Base-by-base conservation (phyloP, 2,329 filamentous ascomycete genomes). In the Aspergillus sp. region DNA sequence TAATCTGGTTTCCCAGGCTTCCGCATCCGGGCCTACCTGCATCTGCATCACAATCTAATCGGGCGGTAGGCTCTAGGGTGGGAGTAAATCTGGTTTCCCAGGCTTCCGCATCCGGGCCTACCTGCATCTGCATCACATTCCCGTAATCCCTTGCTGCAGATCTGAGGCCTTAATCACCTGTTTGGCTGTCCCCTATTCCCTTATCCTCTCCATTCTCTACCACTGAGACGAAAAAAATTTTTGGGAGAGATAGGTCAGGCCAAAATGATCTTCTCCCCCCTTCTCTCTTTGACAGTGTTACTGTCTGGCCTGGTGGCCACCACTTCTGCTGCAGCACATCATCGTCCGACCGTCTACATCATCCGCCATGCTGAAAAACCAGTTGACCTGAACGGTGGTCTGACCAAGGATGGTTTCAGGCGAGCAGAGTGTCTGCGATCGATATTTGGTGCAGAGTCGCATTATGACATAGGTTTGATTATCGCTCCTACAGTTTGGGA, bases 311-410 rank as follows among this genome's bases (percentile, higher is more conserved):
- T 46, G 4, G 26, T 46, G 4, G 26, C 38, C 43, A 13, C 42
- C 6, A 44, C 27, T 19, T 35, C 39, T 3, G 43, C 38, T 10
- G 52, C 48, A 11, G 44, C 47, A 11, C 27, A 7, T 7, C 9
- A 28, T 11, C 44, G 42, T 1, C 55, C 60, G 12, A 61, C 49
- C 6, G 50, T 62, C 12, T 62, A 57, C 30, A 45, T 63, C 12
- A 59, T 63, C 37, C 59, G 60, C 7, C 60, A 63, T 38, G 60
- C 56, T 30, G 60, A 63, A 40, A 62, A 62, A 29, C 48, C 60
- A 5, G 39, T 12, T 2, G 38, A 61, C 30, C 27, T 49, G 7
- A 51, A 62, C 27, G 51, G 54, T 30, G 53, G 54, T 3, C 43
- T 63, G 7, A 58, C 46, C 12, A 19, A 41, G 2, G 59, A 61